Evolutionary conservation across 768 basidiomycete species (phyloP).

Genomic region (Mycena metata): DNA sequence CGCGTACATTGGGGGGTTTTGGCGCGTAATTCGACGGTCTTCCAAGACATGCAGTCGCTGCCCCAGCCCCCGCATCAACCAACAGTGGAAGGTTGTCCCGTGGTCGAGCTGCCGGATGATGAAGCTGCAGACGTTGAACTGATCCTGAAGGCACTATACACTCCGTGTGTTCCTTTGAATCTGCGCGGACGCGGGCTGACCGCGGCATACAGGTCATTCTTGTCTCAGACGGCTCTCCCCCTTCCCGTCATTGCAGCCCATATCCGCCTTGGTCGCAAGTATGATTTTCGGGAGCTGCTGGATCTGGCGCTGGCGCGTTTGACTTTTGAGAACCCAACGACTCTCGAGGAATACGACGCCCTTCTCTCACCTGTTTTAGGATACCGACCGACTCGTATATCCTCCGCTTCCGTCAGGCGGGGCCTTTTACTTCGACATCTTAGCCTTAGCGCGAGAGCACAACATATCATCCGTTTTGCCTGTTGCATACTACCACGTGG

Average conservation of each 20-base stretch:
- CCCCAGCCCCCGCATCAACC: conserved; percentile 16
- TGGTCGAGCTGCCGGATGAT: conserved; percentile 18
- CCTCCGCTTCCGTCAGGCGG: too few relatives aligned
- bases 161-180: too few relatives aligned
- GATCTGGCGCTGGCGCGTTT: not conserved
- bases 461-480: too few relatives aligned
- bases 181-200: too few relatives aligned
- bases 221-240: conserved; percentile 9
- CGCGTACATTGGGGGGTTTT: conserved; percentile 32
- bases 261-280: conserved; percentile 6
- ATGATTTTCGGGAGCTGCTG: conserved; percentile 1
- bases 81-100: conserved; percentile 15
- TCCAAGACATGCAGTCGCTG: conserved; percentile 15
- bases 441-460: too few relatives aligned
- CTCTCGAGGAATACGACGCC: not conserved
- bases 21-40: conserved; percentile 19
- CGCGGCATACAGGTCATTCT: too few relatives aligned
- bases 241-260: not conserved
- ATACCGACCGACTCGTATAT: too few relatives aligned
- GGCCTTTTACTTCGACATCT: too few relatives aligned
- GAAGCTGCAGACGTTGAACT: conserved; percentile 7
- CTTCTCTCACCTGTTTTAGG: too few relatives aligned
- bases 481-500: too few relatives aligned
- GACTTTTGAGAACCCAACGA: conserved; percentile 1
- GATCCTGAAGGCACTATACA: too few relatives aligned